These are phyloP conservation scores for Xylaria acuta DNA, from an alignment of 495 filamentous ascomycete genomes.

Conservation along the genomic window DNA sequence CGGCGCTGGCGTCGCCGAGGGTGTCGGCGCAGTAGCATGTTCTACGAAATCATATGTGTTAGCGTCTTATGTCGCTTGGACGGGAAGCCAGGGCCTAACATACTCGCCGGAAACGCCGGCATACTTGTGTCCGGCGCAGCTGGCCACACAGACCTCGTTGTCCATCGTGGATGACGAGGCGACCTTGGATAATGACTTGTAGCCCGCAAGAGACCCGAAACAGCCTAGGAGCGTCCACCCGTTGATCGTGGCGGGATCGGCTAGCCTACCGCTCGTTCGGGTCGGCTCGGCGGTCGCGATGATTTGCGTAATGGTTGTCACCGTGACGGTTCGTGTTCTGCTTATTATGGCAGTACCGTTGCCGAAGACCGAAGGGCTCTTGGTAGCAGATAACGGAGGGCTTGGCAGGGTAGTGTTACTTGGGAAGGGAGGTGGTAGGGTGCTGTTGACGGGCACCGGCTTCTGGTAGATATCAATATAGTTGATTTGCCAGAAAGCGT, in stretches of 20 bases:
- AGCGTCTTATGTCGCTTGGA: neutral
- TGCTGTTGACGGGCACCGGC: neutral
- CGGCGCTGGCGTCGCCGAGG: slow-evolving; percentile 58
- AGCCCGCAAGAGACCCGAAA: slow-evolving; percentile 20
- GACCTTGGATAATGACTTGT: slow-evolving; percentile 14
- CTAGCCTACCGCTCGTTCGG: slow-evolving; percentile 3
- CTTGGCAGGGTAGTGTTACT: no score
- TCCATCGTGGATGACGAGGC: slow-evolving; percentile 29
- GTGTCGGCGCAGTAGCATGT: slow-evolving; percentile 56
- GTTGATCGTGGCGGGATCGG: slow-evolving; percentile 18
- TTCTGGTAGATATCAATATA: slow-evolving; percentile 67
- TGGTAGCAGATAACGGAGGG: slow-evolving; percentile 11
- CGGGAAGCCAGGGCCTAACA: neutral
- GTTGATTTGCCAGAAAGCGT: slow-evolving; percentile 77
- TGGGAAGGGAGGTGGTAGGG: neutral
- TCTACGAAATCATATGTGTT: slow-evolving; percentile 1
- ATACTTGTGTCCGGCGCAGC: slow-evolving; percentile 31
- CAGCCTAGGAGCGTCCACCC: slow-evolving; percentile 36
- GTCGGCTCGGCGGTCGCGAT: slow-evolving; percentile 23
- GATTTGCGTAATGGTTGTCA: slow-evolving; percentile 14
- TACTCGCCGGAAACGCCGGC: slow-evolving; percentile 34
- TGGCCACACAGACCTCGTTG: slow-evolving; percentile 28
- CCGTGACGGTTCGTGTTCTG: slow-evolving; percentile 37
- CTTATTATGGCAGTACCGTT: slow-evolving; percentile 23
- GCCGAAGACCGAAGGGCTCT: slow-evolving; percentile 19